phyloP scores from a whole-genome alignment of 2,329 filamentous ascomycete species.

The Chrysoporthe austroafricana region DNA sequence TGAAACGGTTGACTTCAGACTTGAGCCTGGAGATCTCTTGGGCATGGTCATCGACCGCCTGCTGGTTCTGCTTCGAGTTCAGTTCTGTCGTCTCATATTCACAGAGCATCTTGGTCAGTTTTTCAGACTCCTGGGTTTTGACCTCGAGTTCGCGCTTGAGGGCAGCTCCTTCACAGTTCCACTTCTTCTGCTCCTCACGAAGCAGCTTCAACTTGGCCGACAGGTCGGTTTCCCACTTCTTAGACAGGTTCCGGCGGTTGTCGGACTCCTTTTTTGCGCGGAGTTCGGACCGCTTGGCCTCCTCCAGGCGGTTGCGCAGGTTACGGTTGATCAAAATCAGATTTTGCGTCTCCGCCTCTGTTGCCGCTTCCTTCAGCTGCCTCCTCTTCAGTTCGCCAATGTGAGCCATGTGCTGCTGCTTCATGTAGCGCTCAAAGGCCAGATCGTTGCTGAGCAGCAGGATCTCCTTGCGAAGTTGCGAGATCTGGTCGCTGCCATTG shows the following conservation, averaged over 20 bases:
- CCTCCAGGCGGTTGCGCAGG: slow-evolving; percentile 72
- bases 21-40: slow-evolving; percentile 64
- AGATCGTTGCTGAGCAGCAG: slow-evolving; percentile 78
- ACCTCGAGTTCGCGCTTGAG: slow-evolving; percentile 62
- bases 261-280: slow-evolving; percentile 74
- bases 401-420: slow-evolving; percentile 80
- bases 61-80: slow-evolving; percentile 64
- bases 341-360: slow-evolving; percentile 81
- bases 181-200: slow-evolving; percentile 71
- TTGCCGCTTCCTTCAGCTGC: slow-evolving; percentile 75
- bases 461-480: slow-evolving; percentile 72
- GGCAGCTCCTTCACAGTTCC: slow-evolving; percentile 59
- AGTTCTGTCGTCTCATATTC: slow-evolving; percentile 71
- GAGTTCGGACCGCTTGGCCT: slow-evolving; percentile 71
- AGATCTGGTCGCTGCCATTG: slow-evolving; percentile 45
- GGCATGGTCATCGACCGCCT: slow-evolving; percentile 63
- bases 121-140: slow-evolving; percentile 63
- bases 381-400: slow-evolving; percentile 78
- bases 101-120: slow-evolving; percentile 67
- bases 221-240: slow-evolving; percentile 78
- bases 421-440: slow-evolving; percentile 82
- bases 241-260: slow-evolving; percentile 71
- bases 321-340: slow-evolving; percentile 76
- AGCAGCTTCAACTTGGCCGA: slow-evolving; percentile 67
- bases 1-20: slow-evolving; percentile 61